These are phyloP conservation scores for Pulicaria dysenterica DNA, from an alignment of 129 eudicot genomes.

Conservation along the genomic window DNA sequence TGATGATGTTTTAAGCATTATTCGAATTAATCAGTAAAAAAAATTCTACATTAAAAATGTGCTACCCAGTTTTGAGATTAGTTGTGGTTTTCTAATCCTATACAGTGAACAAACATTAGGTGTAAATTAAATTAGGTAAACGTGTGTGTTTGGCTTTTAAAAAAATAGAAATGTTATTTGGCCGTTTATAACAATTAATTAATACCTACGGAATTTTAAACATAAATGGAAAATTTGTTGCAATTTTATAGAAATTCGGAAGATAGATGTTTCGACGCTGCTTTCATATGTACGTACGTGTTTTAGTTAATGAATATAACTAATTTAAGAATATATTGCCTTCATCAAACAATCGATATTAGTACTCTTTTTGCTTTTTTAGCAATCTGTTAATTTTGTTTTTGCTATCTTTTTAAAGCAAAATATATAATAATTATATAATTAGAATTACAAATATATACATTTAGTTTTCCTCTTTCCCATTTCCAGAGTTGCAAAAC, in stretches of 20 bases:
- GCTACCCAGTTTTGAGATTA: too few relatives aligned
- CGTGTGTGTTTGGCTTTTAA: too few relatives aligned
- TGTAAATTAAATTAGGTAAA: too few relatives aligned
- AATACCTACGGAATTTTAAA: not conserved
- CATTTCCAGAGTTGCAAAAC: too few relatives aligned
- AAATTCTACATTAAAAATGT: too few relatives aligned
- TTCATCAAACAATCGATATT: conserved; percentile 5
- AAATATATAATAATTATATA: too few relatives aligned
- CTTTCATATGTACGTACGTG: conserved; percentile 5
- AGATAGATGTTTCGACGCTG: conserved; percentile 12
- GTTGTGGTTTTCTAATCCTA: too few relatives aligned
- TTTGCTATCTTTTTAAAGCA: not conserved
- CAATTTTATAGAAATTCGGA: conserved; percentile 23
- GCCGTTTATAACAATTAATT: conserved; percentile 1
- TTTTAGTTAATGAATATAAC: conserved; percentile 22
- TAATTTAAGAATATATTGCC: not conserved
- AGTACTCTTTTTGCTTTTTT: not conserved
- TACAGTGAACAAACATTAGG: too few relatives aligned
- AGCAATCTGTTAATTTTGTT: not conserved
- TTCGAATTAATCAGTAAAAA: too few relatives aligned
- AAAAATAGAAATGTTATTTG: not conserved
- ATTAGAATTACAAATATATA: too few relatives aligned
- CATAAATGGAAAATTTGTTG: conserved; percentile 26
- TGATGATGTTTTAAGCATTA: too few relatives aligned
- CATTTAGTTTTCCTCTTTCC: too few relatives aligned